These are phyloP conservation scores for Crithidia thermophila DNA, from an alignment of 208 protist species.

Conservation along the genomic window DNA sequence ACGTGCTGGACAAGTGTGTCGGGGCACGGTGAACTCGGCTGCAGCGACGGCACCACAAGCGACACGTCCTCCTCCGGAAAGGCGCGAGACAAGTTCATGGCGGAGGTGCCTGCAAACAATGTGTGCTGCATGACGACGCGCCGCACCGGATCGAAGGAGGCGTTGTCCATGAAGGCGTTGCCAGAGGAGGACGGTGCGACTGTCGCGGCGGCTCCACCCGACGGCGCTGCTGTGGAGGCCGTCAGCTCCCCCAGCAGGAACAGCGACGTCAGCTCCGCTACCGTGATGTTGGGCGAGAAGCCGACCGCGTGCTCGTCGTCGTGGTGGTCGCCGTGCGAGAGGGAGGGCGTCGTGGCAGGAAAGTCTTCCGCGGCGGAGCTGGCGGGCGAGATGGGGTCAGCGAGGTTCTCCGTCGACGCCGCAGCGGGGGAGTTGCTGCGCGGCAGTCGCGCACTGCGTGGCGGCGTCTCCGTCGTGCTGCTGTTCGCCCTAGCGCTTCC, in stretches of 20 bases:
- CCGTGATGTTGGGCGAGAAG: conserved; percentile 15
- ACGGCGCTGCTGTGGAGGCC: not conserved
- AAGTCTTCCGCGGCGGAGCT: not conserved
- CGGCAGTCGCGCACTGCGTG: no score
- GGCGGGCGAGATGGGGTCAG: not conserved
- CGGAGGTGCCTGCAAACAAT: not conserved
- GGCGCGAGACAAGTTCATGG: no score
- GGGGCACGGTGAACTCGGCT: conserved; percentile 4
- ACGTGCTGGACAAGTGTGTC: not conserved
- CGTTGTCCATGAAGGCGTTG: not conserved
- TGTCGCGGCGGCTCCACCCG: not conserved
- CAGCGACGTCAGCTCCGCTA: conserved; percentile 13
- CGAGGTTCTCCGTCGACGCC: not conserved
- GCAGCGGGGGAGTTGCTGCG: no score
- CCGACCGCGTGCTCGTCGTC: no score
- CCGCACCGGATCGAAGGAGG: conserved; percentile 1
- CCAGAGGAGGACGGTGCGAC: not conserved
- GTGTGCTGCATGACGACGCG: not conserved
- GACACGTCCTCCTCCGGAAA: not conserved
- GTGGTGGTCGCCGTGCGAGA: not conserved
- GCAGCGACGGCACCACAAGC: conserved; percentile 10
- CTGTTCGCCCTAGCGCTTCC: no score
- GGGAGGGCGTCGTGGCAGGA: not conserved
- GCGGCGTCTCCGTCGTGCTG: not conserved
- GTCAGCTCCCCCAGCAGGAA: conserved; percentile 20